A percentile compares a stretch with the other conserved stretches of the same genome.
Conservation (phyloP, 2,329 filamentous ascomycete genomes). For the Penicillium brasilianum region DNA sequence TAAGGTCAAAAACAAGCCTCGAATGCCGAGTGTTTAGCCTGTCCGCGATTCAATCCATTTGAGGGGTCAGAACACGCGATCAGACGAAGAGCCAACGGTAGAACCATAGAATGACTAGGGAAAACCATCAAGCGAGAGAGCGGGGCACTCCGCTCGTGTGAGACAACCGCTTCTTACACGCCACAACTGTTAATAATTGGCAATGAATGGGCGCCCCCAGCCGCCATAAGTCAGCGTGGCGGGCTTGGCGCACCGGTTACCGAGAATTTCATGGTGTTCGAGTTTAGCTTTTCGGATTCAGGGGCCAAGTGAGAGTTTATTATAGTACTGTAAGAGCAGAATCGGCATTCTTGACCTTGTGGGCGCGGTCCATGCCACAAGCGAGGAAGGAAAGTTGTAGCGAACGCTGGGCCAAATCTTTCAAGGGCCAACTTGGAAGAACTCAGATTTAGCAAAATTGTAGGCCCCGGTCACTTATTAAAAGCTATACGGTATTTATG, state of each 20-base stretch:
- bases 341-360: neutral
- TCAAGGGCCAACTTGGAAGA: neutral
- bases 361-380: too few relatives aligned
- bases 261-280: neutral
- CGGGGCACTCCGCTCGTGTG: neutral
- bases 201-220: neutral
- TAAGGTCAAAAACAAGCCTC: neutral
- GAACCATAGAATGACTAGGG: neutral
- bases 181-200: neutral
- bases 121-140: neutral
- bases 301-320: neutral
- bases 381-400: neutral
- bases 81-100: neutral
- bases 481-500: neutral
- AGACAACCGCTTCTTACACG: neutral
- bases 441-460: neutral
- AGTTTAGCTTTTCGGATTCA: neutral
- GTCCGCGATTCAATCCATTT: neutral
- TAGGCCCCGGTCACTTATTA: neutral
- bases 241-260: neutral
- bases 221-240: neutral
- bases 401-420: too few relatives aligned
- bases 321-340: too few relatives aligned
- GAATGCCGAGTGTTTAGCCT: neutral
- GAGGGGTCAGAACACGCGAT: neutral